Conservation (phyloP, 108 stramenopile genomes). For the Skeletonema costatum region DNA sequence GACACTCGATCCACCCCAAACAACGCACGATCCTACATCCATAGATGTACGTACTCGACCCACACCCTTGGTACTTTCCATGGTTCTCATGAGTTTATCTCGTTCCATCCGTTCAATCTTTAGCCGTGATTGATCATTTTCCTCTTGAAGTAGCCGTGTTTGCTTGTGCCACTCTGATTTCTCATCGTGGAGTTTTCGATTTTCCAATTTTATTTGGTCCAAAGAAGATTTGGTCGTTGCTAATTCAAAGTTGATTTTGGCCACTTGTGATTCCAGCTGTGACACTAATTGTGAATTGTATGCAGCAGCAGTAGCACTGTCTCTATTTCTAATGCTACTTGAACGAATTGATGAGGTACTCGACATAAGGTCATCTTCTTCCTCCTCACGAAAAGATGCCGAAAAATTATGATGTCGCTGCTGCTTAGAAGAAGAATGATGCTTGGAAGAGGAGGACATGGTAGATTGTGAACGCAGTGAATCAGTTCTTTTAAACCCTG, state of each 20-base stretch:
- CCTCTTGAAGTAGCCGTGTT: constrained; percentile 3
- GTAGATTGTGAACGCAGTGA: not conserved
- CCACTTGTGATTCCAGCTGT: constrained; percentile 30
- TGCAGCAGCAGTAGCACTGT: not conserved
- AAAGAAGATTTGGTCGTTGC: constrained; percentile 33
- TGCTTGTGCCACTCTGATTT: constrained; percentile 10
- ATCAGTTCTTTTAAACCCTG: not conserved
- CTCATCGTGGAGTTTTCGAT: constrained; percentile 20
- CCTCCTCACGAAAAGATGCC: not conserved
- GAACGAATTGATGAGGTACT: not conserved
- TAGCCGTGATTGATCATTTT: constrained; percentile 23
- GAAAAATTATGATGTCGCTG: not conserved
- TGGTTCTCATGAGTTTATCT: constrained; percentile 36
- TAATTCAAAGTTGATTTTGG: constrained; percentile 37
- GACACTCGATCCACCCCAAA: not conserved
- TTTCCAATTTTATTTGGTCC: constrained; percentile 28
- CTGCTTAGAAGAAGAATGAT: not conserved
- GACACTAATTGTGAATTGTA: constrained; percentile 1
- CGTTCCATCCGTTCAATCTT: constrained; percentile 28
- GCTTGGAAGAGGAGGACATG: not conserved
- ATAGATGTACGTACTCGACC: not conserved
- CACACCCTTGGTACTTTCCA: constrained; percentile 30
- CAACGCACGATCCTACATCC: not conserved
- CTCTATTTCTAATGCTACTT: not conserved
- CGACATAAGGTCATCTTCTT: not conserved